These are phyloP conservation scores for Aquilaria agallochum DNA, from an alignment of 441 rosid species.

Conservation along the genomic window DNA sequence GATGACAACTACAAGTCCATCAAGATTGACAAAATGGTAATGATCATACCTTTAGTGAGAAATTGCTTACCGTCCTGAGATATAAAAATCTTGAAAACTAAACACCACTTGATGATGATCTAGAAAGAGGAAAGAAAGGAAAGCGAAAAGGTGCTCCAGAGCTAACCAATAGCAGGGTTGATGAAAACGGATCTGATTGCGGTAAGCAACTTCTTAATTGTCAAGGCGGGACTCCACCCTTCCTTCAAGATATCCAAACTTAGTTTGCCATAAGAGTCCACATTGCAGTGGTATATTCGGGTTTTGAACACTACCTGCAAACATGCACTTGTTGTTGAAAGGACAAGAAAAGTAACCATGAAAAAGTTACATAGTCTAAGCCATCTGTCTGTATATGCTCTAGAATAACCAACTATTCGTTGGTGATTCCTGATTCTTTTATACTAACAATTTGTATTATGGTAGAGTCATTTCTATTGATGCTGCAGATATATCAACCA, in stretches of 20 bases:
- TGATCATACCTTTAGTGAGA: background rate
- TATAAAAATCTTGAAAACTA: too few relatives aligned
- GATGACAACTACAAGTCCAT: background rate
- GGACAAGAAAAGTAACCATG: conserved; percentile 6
- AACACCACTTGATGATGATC: background rate
- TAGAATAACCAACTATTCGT: too few relatives aligned
- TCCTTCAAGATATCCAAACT: conserved; percentile 74
- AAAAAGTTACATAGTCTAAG: background rate
- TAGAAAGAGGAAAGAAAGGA: background rate
- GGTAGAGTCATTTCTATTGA: too few relatives aligned
- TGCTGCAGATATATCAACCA: too few relatives aligned
- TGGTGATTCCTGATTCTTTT: too few relatives aligned
- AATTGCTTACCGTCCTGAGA: background rate
- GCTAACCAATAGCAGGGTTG: conserved; percentile 74
- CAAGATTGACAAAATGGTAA: background rate
- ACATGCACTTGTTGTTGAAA: conserved; percentile 13
- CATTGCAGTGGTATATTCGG: conserved; percentile 86
- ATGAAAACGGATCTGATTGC: conserved; percentile 78
- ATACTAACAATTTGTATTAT: too few relatives aligned
- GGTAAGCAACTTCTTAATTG: conserved; percentile 68
- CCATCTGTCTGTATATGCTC: too few relatives aligned
- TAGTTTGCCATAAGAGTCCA: conserved; percentile 69
- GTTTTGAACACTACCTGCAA: conserved; percentile 79
- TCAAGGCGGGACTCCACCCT: conserved; percentile 89
- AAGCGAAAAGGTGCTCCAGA: conserved; percentile 4